Conservation (phyloP, 306 rosid species). For the Argentina anserina region DNA sequence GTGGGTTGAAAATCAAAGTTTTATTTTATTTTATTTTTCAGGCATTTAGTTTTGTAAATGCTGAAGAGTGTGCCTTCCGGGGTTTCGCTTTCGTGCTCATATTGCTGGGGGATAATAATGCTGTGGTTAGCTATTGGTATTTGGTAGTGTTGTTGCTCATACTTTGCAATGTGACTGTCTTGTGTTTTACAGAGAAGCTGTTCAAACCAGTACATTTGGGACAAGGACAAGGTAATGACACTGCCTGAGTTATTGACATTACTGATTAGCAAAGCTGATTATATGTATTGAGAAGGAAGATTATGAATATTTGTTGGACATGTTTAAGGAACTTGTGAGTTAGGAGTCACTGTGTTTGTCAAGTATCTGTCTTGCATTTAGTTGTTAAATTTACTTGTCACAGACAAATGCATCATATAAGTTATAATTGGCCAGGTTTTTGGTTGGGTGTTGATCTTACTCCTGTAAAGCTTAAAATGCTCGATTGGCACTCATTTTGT, state of each 20-base stretch:
- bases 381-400: neutral
- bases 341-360: neutral
- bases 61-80: neutral
- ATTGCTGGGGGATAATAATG: too few species aligned
- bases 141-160: neutral
- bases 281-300: too few species aligned
- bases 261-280: neutral
- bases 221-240: conserved; percentile 41
- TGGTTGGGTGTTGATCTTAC: neutral
- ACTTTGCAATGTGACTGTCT: conserved; percentile 11
- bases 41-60: neutral
- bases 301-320: too few species aligned
- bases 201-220: conserved; percentile 41
- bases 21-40: neutral
- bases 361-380: neutral
- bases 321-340: too few species aligned
- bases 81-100: too few species aligned
- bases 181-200: conserved; percentile 54
- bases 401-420: neutral
- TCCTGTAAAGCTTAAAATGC: neutral
- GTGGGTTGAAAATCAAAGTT: neutral
- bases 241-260: neutral
- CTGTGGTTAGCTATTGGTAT: neutral
- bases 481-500: neutral
- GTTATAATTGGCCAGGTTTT: neutral